Evolutionary conservation across 83 land plant genomes (phyloP).

Genomic region (Picea abies): DNA sequence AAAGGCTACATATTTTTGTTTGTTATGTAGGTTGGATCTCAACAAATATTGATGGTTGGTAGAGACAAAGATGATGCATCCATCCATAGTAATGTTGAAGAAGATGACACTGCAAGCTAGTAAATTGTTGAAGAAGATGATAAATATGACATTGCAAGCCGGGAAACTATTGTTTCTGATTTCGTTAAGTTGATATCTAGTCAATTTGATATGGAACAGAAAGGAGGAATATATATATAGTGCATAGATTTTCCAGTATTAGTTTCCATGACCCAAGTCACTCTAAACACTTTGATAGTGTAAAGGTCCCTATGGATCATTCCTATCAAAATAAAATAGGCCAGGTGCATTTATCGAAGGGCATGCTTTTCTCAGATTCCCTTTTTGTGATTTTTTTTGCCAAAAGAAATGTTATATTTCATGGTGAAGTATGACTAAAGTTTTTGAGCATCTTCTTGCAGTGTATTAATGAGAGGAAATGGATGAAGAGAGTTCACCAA

Average conservation of each 20-base stretch:
- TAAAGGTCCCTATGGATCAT: constrained; percentile 63
- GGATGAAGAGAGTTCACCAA: constrained; percentile 79
- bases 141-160: constrained; percentile 77
- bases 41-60: constrained; percentile 75
- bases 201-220: too few relatives aligned
- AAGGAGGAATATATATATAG: too few relatives aligned
- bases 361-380: too few relatives aligned
- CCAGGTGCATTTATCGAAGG: constrained; percentile 32
- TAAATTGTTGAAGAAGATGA: constrained; percentile 44
- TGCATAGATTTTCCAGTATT: too few relatives aligned
- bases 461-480: constrained; percentile 62
- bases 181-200: too few relatives aligned
- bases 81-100: constrained; percentile 41
- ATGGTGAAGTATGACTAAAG: background rate
- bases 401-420: too few relatives aligned
- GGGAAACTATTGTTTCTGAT: constrained; percentile 72
- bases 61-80: constrained; percentile 69
- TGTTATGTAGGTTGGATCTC: constrained; percentile 70
- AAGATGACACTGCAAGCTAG: constrained; percentile 63
- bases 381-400: too few relatives aligned
- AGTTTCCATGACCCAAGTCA: too few relatives aligned
- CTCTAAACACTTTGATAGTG: constrained; percentile 71
- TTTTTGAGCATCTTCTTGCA: constrained; percentile 24
- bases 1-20: background rate
- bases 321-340: constrained; percentile 41